These are phyloP conservation scores for Fonsecaea monophora DNA, from an alignment of 2,329 filamentous ascomycete species.

Conservation along the genomic window DNA sequence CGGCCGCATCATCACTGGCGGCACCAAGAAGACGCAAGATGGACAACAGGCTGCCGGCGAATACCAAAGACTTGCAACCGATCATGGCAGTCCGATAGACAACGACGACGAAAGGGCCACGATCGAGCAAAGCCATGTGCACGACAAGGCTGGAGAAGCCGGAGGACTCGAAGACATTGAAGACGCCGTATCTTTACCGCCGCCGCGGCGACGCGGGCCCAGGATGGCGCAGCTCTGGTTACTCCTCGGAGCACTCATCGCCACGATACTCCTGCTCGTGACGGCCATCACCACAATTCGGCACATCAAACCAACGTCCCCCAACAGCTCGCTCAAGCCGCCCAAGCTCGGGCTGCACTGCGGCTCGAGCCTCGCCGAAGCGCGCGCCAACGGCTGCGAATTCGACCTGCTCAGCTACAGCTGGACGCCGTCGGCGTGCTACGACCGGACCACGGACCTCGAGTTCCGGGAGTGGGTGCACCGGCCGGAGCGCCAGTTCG, in stretches of 20 bases:
- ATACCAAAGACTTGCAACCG: no score
- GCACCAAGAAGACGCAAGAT: no score
- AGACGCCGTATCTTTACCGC: no score
- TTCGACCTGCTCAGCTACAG: slow-evolving; percentile 16
- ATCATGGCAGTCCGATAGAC: no score
- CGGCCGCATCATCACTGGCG: no score
- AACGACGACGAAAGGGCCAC: no score
- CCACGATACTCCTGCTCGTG: neutral
- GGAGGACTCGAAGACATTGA: neutral
- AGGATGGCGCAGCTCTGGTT: neutral
- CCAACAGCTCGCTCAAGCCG: neutral
- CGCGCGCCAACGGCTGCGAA: neutral
- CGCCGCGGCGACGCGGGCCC: neutral
- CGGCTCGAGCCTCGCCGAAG: neutral
- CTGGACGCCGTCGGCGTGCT: slow-evolving; percentile 2
- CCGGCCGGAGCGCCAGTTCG: slow-evolving; percentile 1
- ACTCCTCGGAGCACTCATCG: neutral
- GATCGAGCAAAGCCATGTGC: neutral
- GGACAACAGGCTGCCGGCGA: no score
- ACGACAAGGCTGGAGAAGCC: neutral
- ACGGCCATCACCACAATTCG: neutral
- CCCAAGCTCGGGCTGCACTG: neutral
- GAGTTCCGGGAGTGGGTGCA: slow-evolving; percentile 5
- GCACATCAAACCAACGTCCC: neutral
- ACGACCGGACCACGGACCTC: neutral